Evolutionary conservation across 208 protist species (phyloP).

Genomic region (Leptomonas pyrrhocoris): DNA sequence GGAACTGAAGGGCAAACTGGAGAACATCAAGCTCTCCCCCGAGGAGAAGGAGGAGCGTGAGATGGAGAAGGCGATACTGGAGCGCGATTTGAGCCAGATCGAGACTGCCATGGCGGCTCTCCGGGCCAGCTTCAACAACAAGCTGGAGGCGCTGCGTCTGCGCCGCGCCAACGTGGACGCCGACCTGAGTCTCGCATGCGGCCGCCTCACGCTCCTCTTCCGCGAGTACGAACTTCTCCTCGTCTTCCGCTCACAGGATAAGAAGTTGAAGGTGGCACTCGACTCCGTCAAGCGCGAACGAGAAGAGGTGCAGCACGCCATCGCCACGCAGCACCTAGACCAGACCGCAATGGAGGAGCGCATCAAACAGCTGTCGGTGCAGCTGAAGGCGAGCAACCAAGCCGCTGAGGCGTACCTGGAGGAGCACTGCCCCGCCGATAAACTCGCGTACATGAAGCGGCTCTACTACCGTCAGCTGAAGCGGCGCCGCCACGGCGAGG

Average conservation of each 20-base stretch:
- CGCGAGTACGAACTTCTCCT: constrained; percentile 95
- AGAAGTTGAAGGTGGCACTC: constrained; percentile 69
- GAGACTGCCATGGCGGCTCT: constrained; percentile 45
- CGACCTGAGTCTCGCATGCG: constrained; percentile 93
- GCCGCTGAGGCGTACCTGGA: constrained; percentile 88
- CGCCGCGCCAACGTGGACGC: constrained; percentile 90
- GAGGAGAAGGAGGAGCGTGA: constrained; percentile 85
- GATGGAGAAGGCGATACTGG: constrained; percentile 58
- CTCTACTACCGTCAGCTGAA: constrained; percentile 95
- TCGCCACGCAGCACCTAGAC: constrained; percentile 61
- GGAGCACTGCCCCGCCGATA: constrained; percentile 71
- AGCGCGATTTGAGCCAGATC: constrained; percentile 73
- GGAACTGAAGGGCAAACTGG: constrained; percentile 79
- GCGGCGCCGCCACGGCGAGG: constrained; percentile 60
- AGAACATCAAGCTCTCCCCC: constrained; percentile 81
- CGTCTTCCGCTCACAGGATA: constrained; percentile 93
- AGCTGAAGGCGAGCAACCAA: constrained; percentile 72
- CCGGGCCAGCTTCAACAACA: constrained; percentile 76
- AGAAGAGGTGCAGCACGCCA: constrained; percentile 60
- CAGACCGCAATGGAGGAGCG: constrained; percentile 48
- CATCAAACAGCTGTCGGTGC: constrained; percentile 68
- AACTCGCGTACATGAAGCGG: constrained; percentile 78
- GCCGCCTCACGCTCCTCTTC: constrained; percentile 92
- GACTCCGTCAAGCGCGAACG: constrained; percentile 58
- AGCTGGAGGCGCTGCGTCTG: constrained; percentile 72